phyloP scores from a whole-genome alignment of 2,329 filamentous ascomycete species.

The Colletotrichum magnum region DNA sequence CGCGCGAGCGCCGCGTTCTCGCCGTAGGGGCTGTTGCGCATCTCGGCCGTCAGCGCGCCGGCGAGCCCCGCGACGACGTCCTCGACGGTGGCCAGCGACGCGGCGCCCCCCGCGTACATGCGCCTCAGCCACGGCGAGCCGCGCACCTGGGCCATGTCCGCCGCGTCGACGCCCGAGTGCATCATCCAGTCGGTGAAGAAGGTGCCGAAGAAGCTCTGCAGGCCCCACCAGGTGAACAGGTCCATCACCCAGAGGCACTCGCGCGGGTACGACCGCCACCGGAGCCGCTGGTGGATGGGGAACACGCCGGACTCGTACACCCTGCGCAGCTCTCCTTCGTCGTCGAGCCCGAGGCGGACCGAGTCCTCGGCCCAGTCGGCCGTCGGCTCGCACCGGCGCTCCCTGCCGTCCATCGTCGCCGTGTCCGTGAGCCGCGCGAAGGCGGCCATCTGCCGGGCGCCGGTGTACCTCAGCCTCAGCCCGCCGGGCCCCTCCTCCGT shows the following conservation, averaged over 20 bases:
- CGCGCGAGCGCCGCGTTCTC: neutral
- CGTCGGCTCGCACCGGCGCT: neutral
- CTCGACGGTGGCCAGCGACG: constrained; percentile 1
- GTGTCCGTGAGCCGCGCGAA: neutral
- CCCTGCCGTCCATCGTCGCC: neutral
- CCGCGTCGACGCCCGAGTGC: neutral
- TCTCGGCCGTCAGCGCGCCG: constrained; percentile 3
- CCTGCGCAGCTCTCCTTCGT: neutral
- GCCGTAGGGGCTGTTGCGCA: constrained; percentile 1
- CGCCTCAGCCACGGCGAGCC: neutral
- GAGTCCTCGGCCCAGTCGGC: neutral
- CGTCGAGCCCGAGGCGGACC: neutral
- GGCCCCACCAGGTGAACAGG: neutral
- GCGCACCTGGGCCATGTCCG: neutral
- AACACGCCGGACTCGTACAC: neutral
- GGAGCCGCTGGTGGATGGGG: neutral
- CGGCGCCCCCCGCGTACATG: neutral
- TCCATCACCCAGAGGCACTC: neutral
- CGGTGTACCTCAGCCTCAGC: neutral
- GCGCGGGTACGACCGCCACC: neutral
- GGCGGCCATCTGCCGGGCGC: neutral
- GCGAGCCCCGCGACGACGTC: neutral
- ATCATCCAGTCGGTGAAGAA: neutral
- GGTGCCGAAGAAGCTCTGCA: neutral
- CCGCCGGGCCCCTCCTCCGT: neutral